These are phyloP conservation scores for Xylariaceae sp. DNA, from an alignment of 2,329 filamentous ascomycete species.

Conservation along the genomic window DNA sequence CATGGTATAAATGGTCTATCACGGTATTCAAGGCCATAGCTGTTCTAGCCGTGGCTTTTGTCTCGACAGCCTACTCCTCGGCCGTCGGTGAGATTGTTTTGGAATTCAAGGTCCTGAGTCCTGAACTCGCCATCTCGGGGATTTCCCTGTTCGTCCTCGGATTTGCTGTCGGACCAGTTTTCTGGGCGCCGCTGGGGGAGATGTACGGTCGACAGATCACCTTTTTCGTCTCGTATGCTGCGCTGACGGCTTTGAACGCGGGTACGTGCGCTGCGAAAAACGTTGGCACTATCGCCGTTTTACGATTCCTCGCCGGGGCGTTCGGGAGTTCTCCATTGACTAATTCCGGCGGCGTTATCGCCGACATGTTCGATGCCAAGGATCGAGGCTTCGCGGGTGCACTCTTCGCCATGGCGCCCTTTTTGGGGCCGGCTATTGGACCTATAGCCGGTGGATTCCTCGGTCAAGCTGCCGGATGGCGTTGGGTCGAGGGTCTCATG, in stretches of 20 bases:
- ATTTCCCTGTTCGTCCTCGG: slow-evolving; percentile 54
- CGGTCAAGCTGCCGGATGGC: slow-evolving; percentile 58
- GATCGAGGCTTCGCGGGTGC: slow-evolving; percentile 52
- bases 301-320: slow-evolving; percentile 56
- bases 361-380: slow-evolving; percentile 50
- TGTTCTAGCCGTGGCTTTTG: slow-evolving; percentile 64
- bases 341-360: slow-evolving; percentile 53
- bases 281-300: slow-evolving; percentile 49
- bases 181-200: slow-evolving; percentile 63
- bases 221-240: slow-evolving; percentile 49
- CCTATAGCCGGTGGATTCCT: slow-evolving; percentile 65
- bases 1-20: slow-evolving; percentile 55
- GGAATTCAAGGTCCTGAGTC: slow-evolving; percentile 45
- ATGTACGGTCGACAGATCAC: slow-evolving; percentile 52
- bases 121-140: slow-evolving; percentile 45
- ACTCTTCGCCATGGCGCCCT: slow-evolving; percentile 61
- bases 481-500: slow-evolving; percentile 64
- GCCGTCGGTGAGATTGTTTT: slow-evolving; percentile 48
- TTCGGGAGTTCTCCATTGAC: slow-evolving; percentile 53
- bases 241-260: slow-evolving; percentile 53
- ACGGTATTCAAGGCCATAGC: slow-evolving; percentile 59
- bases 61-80: slow-evolving; percentile 61
- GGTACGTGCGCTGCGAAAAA: slow-evolving; percentile 49
- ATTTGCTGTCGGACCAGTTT: slow-evolving; percentile 46
- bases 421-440: slow-evolving; percentile 57